Conservation (phyloP, 345 rosid species). For the Pistacia vera region DNA sequence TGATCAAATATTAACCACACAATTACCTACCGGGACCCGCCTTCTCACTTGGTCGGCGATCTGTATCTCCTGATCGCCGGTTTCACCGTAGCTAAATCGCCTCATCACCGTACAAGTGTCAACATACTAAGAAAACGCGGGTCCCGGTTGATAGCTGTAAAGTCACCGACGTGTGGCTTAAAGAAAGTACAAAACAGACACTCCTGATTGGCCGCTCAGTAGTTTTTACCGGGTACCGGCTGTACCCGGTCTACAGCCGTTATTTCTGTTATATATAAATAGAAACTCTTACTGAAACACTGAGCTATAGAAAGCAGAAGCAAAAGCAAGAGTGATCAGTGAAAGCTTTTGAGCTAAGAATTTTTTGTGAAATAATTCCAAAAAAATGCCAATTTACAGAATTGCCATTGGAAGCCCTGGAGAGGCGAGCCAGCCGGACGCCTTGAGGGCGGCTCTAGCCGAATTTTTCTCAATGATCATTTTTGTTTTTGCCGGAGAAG, state of each 20-base stretch:
- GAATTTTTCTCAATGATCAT: constrained; percentile 80
- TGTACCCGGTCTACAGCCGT: constrained; percentile 32
- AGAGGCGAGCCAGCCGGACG: constrained; percentile 72
- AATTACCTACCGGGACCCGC: constrained; percentile 26
- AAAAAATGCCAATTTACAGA: constrained; percentile 59
- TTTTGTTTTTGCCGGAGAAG: constrained; percentile 87
- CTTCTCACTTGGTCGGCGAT: constrained; percentile 23
- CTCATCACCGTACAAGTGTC: constrained; percentile 29
- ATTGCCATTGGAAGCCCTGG: constrained; percentile 62
- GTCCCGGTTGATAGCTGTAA: constrained; percentile 16
- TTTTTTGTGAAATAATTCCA: neutral
- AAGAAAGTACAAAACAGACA: neutral
- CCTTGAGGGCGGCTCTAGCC: constrained; percentile 63
- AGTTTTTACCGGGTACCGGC: constrained; percentile 24
- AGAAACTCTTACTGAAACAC: neutral
- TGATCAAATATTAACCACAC: constrained; percentile 16
- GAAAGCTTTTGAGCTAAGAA: neutral
- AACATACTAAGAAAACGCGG: neutral
- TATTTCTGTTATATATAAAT: constrained; percentile 30
- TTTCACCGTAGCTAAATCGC: neutral
- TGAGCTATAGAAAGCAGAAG: neutral
- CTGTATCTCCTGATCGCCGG: neutral
- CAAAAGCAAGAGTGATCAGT: neutral
- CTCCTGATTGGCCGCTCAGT: neutral
- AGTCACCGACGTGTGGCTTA: constrained; percentile 24